Base-by-base conservation (phyloP, 2,329 filamentous ascomycete species). In the Stachybotrys chlorohalonatus region DNA sequence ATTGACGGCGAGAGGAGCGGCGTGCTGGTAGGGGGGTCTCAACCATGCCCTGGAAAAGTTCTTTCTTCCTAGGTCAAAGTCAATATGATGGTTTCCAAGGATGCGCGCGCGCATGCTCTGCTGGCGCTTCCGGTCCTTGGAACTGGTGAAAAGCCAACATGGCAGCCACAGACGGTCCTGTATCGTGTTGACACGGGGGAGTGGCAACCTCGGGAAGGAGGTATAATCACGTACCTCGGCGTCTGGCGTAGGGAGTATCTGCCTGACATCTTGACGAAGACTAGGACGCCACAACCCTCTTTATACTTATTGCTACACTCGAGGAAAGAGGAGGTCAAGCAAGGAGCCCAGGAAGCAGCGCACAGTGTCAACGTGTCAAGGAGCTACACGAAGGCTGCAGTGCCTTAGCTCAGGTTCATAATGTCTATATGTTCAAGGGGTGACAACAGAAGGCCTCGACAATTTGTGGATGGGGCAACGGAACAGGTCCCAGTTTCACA, bases 31-130 rank as follows among this genome's bases (percentile, higher is more conserved):
- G 62, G 31, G 80, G 80, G 8, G 80, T 84, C 66, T 82, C 79
- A 57, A 84, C 70, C 80, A 84, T 82, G 62, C 81, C 81, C 42
- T 81, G 75, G 62, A 82, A 83, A 55, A 81, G 76, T 65, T 83
- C 80, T 69, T 81, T 82, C 69, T 84, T 84, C 60, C 81, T 84
- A 46, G 1, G 54, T n/a, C 24, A 51, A 39, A 53, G 55, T 60
- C 46, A 53, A 52, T 9, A 52, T 9, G 7, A n/a, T 42, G 36
- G 3, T 9, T 9, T 9, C 36, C 3, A 5, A 13, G 13, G 13
- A 13, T 2, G 36, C 13, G 36, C 13, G 36, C 36, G 36, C 36
- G 9, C 36, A 42, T 24, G 24, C 24, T 24, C 24, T 24, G 24
- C 24, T 24, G 24, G 24, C 24, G 24, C 24, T 24, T 24, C 24